Evolutionary conservation across 306 rosid genomes (phyloP), one percentile per base, ranked within the genome.

Genomic region (Chamaecrista fasciculata): DNA sequence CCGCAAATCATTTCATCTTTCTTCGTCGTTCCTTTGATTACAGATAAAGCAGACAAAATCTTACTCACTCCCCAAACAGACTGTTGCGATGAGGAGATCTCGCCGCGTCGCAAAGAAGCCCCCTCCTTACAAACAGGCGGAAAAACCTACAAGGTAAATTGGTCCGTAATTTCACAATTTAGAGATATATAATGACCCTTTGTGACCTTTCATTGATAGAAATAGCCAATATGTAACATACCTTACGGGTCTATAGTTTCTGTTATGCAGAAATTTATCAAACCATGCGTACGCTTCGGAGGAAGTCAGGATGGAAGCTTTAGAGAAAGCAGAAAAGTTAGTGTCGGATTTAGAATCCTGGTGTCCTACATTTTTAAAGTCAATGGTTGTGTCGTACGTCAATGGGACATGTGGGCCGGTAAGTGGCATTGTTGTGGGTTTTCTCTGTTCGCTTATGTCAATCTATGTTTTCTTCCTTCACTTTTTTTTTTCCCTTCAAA

Each of bases 331-430:
- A 10, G 85, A 87, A 26, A 60, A 75, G 42, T 65, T 86, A 4
- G 60, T 66, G 56, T 78, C 68, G 2, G 78, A 55, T 62, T 76
- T 92, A 55, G 83, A 82, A 8, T 66, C 87, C 5, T 18, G 59
- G 11, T 64, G 69, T 70, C 98, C 96, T 0, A 34, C 43, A 19
- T 86, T 89, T 60, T 46, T 85, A 1, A 92, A 84, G 70, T 6
- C 98, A 52, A 92, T 92, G 96, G 95, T 92, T 19, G 95, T 64
- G 50, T 89, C 98, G 3, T 96, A 89, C 75, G 79, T 92, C 9
- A 84, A 84, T 26, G 98, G 98, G 24, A 96, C 96, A 42, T 92
- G 87, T 62, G 89, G 98, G 98, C 89, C 89, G 92, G 96, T 92
- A 83, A 48, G 58, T 92, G 89, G 91, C 89, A 83, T 43, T 60